These are phyloP conservation scores for Suillus tomentosus DNA, from an alignment of 768 basidiomycete genomes.

Conservation along the genomic window DNA sequence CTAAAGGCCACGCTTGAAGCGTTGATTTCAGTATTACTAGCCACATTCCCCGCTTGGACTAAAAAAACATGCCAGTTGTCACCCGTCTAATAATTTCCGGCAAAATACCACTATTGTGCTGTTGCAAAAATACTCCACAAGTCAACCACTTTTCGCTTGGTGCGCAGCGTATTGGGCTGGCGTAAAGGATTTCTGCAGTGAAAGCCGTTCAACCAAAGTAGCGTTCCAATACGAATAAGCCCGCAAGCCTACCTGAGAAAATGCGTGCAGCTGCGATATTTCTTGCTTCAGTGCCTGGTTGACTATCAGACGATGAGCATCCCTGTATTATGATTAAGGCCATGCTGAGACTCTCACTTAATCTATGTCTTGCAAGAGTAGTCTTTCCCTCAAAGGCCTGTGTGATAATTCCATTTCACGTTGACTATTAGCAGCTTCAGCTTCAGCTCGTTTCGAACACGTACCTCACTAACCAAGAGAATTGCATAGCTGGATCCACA, in stretches of 20 bases:
- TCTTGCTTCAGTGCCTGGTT: constrained; percentile 74
- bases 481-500: constrained; percentile 81
- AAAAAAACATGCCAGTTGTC: neutral
- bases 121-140: constrained; percentile 2
- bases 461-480: constrained; percentile 74
- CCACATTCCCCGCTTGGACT: neutral
- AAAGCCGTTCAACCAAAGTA: neutral
- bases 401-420: neutral
- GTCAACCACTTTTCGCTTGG: constrained; percentile 36
- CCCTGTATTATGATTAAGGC: constrained; percentile 11
- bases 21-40: constrained; percentile 6
- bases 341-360: constrained; percentile 45
- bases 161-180: constrained; percentile 63
- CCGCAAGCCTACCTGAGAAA: constrained; percentile 69
- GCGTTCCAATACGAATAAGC: neutral
- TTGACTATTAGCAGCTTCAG: constrained; percentile 10
- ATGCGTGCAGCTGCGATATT: constrained; percentile 83
- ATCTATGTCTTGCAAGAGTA: constrained; percentile 74
- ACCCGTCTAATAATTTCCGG: constrained; percentile 3
- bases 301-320: constrained; percentile 44
- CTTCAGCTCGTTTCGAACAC: constrained; percentile 20
- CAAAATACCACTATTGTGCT: neutral
- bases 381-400: constrained; percentile 79
- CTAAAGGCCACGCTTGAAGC: neutral
- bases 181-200: constrained; percentile 70